Evolutionary conservation across 2,329 filamentous ascomycete species (phyloP).

Genomic region (Fusarium sp.): DNA sequence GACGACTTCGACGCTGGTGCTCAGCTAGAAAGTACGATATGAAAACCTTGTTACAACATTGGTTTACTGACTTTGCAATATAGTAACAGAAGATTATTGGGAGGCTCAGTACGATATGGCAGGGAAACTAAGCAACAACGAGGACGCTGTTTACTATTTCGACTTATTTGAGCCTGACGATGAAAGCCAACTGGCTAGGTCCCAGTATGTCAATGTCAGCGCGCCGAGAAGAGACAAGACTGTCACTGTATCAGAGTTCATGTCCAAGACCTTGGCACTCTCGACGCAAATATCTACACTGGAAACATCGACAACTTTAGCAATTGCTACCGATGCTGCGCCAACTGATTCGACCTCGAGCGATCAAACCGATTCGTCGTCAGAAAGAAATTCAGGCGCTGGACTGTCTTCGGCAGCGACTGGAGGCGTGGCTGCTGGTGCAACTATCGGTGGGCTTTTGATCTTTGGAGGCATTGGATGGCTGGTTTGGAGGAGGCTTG

Average conservation of each 20-base stretch:
- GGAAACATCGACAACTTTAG: neutral
- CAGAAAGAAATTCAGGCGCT: neutral
- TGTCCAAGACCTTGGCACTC: rapidly evolving
- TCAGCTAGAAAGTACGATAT: neutral
- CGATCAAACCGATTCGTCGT: neutral
- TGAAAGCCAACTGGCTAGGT: rapidly evolving
- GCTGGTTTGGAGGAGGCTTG: neutral
- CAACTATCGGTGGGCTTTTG: neutral
- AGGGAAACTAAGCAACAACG: rapidly evolving
- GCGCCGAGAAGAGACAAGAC: neutral
- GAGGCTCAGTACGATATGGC: neutral
- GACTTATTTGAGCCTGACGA: neutral
- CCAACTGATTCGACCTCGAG: neutral
- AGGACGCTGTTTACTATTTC: neutral
- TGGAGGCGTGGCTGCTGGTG: neutral
- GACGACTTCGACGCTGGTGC: neutral
- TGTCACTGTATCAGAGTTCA: no score
- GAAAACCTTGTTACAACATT: neutral
- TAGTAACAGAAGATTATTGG: neutral
- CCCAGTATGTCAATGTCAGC: neutral
- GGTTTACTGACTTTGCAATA: neutral
- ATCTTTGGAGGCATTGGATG: neutral
- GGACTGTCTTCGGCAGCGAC: neutral
- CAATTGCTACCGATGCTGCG: rapidly evolving
- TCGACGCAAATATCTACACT: neutral